phyloP scores from a whole-genome alignment of 306 rosid species.

The Cicer yamashitae region DNA sequence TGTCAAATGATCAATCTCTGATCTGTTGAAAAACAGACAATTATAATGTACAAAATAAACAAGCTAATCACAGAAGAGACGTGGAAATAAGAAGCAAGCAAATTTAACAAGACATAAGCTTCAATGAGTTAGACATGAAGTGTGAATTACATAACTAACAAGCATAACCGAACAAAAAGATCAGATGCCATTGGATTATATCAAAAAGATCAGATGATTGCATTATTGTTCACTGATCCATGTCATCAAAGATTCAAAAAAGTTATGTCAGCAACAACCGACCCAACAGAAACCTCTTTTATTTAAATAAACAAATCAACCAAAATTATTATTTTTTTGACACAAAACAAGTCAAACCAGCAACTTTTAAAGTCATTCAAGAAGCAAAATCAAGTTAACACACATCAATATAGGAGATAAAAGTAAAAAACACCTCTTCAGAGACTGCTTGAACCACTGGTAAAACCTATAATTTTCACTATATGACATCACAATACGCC shows the following conservation, averaged over 20 bases:
- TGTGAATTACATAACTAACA: conserved; percentile 15
- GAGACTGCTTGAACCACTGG: conserved; percentile 16
- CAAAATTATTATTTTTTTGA: neutral
- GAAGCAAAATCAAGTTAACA: conserved; percentile 7
- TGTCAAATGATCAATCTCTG: conserved; percentile 81
- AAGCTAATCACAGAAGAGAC: conserved; percentile 2
- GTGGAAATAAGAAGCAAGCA: conserved; percentile 13
- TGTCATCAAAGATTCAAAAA: conserved; percentile 1
- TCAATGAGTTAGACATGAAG: conserved; percentile 14
- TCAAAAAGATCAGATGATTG: neutral
- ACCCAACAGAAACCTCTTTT: conserved; percentile 2
- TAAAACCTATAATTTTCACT: neutral
- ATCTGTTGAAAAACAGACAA: conserved; percentile 56
- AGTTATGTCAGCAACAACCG: neutral
- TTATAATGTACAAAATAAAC: conserved; percentile 38
- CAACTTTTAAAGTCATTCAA: neutral
- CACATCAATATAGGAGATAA: neutral
- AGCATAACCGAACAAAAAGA: conserved; percentile 10
- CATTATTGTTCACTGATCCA: neutral
- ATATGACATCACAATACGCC: neutral
- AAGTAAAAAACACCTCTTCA: conserved; percentile 12
- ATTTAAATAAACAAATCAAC: neutral
- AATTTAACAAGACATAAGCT: conserved; percentile 21
- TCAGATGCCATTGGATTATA: neutral
- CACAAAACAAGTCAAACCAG: neutral